Base-by-base conservation (phyloP, 2,329 filamentous ascomycete genomes). In the Phoma sp. region DNA sequence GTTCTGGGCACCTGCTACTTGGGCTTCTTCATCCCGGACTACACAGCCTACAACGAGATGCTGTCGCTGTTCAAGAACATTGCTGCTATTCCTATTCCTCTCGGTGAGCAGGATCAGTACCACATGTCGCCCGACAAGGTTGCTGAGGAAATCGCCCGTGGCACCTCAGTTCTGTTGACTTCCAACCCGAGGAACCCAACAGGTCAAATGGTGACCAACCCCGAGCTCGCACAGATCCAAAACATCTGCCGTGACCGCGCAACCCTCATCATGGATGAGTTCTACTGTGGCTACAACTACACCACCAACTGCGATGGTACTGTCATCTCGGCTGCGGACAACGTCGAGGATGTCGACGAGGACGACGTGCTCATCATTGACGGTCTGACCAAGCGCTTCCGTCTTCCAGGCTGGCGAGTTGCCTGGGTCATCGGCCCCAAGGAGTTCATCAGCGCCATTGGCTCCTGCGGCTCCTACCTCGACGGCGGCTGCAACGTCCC, bases 11-110 rank as follows among this genome's bases (percentile, higher is more conserved):
- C 96, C 75, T 88, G 92, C 51, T 96, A 96, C 72, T 82, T 97
- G 60, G 91, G 89, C 37, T 97, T 97, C 84, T 96, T 96, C 78
- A 91, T 96, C 72, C 91, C 91, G 40, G 74, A 97, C 76, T 97
- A 97, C 79, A 96, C 93, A 3, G 94, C 94, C 2, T 98, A 98
- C 82, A 96, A 96, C 72, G 93, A 97, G 81, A 97, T 98, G 93
- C 79, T 97, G 79, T 92, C 88, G 54, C 81, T 97, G 55, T 97
- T 98, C 84, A 92, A 91, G 79, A 96, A 96, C 76, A 75, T 74
- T 38, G 72, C 73, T 17, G 67, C 75, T n/a, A 76, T 77, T 33
- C 75, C 75, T 15, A 74, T 78, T 53, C 94, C 93, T 10, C 83
- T 98, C 12, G 87, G 88, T 31, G 88, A 92, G 69, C 86, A 90